Percentiles rank a stretch among this genome's conserved stretches.
phyloP scores from a whole-genome alignment of 805 yeast species.

The Saccharomycopsis amapae region DNA sequence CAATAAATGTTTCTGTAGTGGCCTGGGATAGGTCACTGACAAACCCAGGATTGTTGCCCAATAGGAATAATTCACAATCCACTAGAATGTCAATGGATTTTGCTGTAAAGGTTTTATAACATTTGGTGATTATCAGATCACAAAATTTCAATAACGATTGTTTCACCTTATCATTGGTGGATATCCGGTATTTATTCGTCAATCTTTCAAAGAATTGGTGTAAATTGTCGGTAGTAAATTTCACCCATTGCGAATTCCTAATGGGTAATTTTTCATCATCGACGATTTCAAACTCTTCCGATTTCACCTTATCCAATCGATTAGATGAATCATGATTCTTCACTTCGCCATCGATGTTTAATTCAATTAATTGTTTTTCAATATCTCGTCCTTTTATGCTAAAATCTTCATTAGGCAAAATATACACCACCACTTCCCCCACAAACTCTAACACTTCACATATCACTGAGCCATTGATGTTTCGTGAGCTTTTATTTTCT shows the following conservation, averaged over 20 bases:
- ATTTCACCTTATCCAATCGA: neutral
- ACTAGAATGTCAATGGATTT: neutral
- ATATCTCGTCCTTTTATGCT: too few relatives aligned
- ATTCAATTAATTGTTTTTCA: too few relatives aligned
- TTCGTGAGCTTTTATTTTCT: constrained; percentile 4
- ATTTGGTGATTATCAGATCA: neutral
- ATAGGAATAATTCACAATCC: neutral
- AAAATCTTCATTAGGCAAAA: constrained; percentile 6
- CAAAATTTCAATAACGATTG: constrained; percentile 2
- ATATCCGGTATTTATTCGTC: neutral
- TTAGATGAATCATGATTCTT: too few relatives aligned
- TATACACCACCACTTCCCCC: neutral
- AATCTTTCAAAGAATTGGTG: constrained; percentile 1
- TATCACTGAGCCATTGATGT: neutral
- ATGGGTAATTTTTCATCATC: neutral
- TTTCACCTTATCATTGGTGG: constrained; percentile 1
- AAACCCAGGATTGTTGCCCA: neutral
- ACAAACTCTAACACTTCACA: constrained; percentile 5
- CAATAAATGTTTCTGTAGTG: neutral
- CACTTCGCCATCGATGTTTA: too few relatives aligned
- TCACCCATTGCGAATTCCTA: constrained; percentile 4
- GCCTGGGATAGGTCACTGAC: neutral
- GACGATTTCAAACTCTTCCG: neutral
- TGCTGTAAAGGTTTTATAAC: neutral
- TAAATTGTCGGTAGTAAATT: constrained; percentile 4